Evolutionary conservation across 768 basidiomycete genomes (phyloP).

Genomic region (Strobilomyces dryophilus): DNA sequence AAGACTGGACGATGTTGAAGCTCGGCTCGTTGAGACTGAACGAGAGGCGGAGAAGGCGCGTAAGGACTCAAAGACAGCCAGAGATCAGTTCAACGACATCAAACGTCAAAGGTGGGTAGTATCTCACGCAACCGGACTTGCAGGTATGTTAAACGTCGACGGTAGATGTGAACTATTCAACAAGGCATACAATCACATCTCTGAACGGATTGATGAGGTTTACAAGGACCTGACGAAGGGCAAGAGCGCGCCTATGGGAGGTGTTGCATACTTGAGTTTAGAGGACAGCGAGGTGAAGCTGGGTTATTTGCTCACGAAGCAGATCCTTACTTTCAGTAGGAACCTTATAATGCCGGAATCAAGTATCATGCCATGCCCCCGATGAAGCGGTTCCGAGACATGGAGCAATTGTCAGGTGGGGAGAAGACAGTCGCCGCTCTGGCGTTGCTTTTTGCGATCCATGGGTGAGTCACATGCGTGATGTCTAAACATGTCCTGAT

Average conservation of each 20-base stretch:
- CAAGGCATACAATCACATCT: conserved; percentile 94
- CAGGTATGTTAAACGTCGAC: background rate
- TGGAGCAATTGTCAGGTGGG: conserved; percentile 97
- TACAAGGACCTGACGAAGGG: conserved; percentile 99
- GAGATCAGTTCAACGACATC: conserved; percentile 87
- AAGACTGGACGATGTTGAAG: conserved; percentile 79
- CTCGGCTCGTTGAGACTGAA: conserved; percentile 83
- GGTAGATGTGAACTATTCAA: conserved; percentile 79
- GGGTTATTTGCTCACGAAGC: conserved; percentile 6
- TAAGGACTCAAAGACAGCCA: conserved; percentile 84
- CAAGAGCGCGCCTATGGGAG: conserved; percentile 89
- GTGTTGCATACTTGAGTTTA: conserved; percentile 92
- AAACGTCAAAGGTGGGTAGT: conserved; percentile 67
- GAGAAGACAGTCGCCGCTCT: conserved; percentile 98
- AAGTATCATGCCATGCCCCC: conserved; percentile 99
- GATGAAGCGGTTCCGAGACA: conserved; percentile 98
- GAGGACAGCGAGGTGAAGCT: conserved; percentile 86
- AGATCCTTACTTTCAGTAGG: conserved; percentile 39
- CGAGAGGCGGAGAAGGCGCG: conserved; percentile 89
- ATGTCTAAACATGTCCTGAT: background rate
- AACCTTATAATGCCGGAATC: conserved; percentile 84
- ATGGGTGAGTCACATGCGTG: conserved; percentile 53
- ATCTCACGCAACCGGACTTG: background rate
- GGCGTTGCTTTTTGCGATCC: conserved; percentile 95
- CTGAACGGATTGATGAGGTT: conserved; percentile 89